Conservation (phyloP, 306 rosid species). For the Pyrus pyrifolia region DNA sequence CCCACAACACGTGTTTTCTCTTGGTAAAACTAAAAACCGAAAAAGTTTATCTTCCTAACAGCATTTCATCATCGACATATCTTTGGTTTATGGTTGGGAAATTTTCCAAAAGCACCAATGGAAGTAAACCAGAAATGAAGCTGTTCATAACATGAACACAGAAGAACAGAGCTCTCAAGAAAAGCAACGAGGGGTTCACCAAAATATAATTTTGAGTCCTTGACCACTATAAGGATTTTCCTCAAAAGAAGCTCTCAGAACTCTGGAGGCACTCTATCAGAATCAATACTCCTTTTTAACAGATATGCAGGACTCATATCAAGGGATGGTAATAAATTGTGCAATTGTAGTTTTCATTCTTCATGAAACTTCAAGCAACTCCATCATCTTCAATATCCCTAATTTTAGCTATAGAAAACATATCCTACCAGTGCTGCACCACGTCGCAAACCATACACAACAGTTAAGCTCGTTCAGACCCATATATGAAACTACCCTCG, state of each 20-base stretch:
- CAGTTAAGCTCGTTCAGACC: neutral
- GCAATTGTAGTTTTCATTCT: neutral
- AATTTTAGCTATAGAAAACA: neutral
- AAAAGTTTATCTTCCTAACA: neutral
- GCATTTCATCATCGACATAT: neutral
- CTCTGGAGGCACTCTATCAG: neutral
- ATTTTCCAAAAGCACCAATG: neutral
- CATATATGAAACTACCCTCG: neutral
- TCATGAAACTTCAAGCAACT: neutral
- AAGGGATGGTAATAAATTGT: neutral
- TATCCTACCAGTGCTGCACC: neutral
- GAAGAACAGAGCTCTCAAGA: neutral
- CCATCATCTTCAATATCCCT: neutral
- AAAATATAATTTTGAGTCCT: too few species aligned
- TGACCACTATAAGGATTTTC: neutral
- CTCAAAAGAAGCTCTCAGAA: neutral
- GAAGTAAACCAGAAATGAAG: neutral
- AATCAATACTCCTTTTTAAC: neutral
- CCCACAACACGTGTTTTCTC: neutral
- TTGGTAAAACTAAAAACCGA: neutral
- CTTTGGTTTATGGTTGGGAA: neutral
- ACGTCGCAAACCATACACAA: neutral
- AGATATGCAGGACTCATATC: neutral
- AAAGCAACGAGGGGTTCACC: neutral
- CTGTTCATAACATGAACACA: neutral